Conservation (phyloP, 2,329 filamentous ascomycete species). For the Talaromyces sp. region DNA sequence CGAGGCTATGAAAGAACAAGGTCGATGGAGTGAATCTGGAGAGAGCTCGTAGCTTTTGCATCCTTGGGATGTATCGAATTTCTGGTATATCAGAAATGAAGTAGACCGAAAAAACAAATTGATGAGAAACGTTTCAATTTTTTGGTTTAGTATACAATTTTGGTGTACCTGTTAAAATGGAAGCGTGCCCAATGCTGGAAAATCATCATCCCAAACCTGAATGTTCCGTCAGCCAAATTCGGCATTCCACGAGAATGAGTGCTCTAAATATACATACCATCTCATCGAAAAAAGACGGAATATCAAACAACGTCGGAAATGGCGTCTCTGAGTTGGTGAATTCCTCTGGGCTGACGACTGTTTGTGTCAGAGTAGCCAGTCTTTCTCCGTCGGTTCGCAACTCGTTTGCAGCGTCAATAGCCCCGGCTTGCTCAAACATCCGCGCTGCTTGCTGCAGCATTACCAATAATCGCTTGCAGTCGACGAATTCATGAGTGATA, state of each 20-base stretch:
- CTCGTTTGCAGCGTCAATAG: neutral
- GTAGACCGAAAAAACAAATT: neutral
- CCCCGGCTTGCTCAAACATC: slow-evolving; percentile 8
- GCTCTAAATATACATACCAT: neutral
- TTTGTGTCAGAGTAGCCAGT: neutral
- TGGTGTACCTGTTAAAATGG: neutral
- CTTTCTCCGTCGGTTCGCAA: neutral
- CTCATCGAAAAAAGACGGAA: neutral
- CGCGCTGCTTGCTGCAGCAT: neutral
- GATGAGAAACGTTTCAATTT: neutral
- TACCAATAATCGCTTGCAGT: neutral
- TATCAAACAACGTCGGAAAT: neutral
- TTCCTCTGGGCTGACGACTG: neutral
- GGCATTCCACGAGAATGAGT: neutral
- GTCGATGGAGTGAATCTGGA: neutral
- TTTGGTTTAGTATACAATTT: neutral
- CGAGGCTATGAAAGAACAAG: neutral
- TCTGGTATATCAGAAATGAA: neutral
- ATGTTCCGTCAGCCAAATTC: neutral
- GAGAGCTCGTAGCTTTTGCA: neutral
- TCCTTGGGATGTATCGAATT: neutral
- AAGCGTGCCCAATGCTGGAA: neutral
- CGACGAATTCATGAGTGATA: neutral
- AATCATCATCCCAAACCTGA: neutral
- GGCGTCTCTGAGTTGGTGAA: neutral